Conservation (phyloP, 2,329 filamentous ascomycete genomes). For the Phaeosphaeria sp. region DNA sequence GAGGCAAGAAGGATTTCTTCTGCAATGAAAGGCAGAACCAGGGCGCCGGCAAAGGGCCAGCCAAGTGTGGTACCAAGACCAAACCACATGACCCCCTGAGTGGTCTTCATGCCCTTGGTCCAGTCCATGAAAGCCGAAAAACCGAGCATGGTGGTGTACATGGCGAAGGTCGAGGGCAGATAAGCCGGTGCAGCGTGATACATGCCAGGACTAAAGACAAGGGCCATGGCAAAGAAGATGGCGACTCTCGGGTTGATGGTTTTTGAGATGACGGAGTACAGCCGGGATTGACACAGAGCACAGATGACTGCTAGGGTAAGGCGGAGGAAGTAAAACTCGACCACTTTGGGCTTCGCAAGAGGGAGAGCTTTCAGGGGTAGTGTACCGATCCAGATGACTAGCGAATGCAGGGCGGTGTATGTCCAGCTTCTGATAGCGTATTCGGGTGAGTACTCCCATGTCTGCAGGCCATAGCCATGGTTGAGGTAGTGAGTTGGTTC, state of each 20-base stretch:
- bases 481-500: constrained; percentile 93
- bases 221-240: constrained; percentile 70
- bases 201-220: constrained; percentile 84
- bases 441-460: constrained; percentile 97
- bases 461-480: constrained; percentile 92
- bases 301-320: constrained; percentile 76
- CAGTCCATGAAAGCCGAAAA: constrained; percentile 91
- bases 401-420: constrained; percentile 81
- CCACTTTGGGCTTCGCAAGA: constrained; percentile 50
- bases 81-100: constrained; percentile 88
- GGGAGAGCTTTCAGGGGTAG: constrained; percentile 51
- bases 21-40: constrained; percentile 79
- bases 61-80: constrained; percentile 83
- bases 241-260: constrained; percentile 84
- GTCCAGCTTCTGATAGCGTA: constrained; percentile 96
- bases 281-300: constrained; percentile 78
- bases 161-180: constrained; percentile 92
- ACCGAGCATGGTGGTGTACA: constrained; percentile 90
- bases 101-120: constrained; percentile 78
- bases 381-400: constrained; percentile 70
- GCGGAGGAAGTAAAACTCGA: constrained; percentile 88
- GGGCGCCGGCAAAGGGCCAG: constrained; percentile 90
- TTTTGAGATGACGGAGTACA: constrained; percentile 79
- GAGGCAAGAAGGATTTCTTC: constrained; percentile 72
- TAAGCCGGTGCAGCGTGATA: constrained; percentile 89